Conservation (phyloP, 2,329 filamentous ascomycete genomes). For the Fusarium denticulatum region DNA sequence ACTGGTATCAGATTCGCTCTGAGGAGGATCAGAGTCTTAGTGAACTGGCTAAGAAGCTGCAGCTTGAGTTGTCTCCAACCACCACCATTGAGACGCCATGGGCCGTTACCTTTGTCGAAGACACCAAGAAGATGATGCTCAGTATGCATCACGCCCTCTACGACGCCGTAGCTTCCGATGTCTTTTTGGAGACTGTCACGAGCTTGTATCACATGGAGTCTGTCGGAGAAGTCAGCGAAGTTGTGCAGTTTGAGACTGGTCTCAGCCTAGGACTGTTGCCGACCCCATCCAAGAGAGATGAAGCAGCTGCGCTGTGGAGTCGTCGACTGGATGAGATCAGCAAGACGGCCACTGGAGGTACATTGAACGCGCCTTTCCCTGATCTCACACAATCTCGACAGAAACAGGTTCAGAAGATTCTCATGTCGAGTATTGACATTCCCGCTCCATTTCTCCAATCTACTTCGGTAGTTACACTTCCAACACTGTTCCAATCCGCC, state of each 20-base stretch:
- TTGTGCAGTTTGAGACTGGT: neutral
- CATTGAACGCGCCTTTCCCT: conserved; percentile 6
- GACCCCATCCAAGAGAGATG: neutral
- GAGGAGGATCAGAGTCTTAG: neutral
- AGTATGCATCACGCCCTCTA: conserved; percentile 26
- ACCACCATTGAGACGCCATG: neutral
- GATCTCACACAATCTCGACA: conserved; percentile 17
- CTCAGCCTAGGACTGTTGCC: conserved; percentile 1
- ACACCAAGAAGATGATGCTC: conserved; percentile 7
- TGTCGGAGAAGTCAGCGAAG: neutral
- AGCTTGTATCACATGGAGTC: conserved; percentile 16
- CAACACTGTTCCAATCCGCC: conserved; percentile 7
- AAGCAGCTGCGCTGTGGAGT: neutral
- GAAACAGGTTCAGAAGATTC: conserved; percentile 5
- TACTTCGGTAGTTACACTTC: neutral
- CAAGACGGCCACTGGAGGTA: neutral
- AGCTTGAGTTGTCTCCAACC: conserved; percentile 1
- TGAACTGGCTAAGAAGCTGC: neutral
- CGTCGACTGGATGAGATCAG: neutral
- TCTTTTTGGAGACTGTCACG: neutral
- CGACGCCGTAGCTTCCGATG: neutral
- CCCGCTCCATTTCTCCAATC: neutral
- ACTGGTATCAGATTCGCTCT: neutral
- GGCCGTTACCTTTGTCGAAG: conserved; percentile 2
- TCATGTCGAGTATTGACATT: neutral